Evolutionary conservation across 306 rosid species (phyloP).

Genomic region (Prunus mume): DNA sequence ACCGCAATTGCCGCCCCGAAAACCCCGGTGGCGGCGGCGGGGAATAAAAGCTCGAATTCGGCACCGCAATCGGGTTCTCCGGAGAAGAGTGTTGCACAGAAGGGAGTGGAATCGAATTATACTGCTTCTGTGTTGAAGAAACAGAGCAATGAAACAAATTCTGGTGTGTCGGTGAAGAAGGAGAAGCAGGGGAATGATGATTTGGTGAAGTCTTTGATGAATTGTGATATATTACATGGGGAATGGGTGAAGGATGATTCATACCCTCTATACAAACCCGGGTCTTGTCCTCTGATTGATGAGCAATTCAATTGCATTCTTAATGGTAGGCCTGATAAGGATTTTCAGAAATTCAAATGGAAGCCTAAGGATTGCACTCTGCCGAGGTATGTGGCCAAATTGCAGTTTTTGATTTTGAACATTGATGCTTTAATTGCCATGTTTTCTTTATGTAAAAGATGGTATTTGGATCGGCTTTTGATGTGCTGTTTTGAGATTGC

Average conservation of each 20-base stretch:
- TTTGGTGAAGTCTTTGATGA: slow-evolving; percentile 51
- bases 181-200: slow-evolving; percentile 30
- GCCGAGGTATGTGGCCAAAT: slow-evolving; percentile 56
- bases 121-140: slow-evolving; percentile 47
- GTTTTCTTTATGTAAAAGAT: not conserved
- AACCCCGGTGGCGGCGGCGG: slow-evolving; percentile 7
- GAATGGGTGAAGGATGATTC: slow-evolving; percentile 80
- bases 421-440: not conserved
- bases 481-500: not conserved
- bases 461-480: not conserved
- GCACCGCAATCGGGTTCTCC: slow-evolving; percentile 16
- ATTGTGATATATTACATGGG: slow-evolving; percentile 79
- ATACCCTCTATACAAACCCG: slow-evolving; percentile 68
- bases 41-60: slow-evolving; percentile 11
- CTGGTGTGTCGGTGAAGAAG: slow-evolving; percentile 22
- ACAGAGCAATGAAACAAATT: slow-evolving; percentile 21
- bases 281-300: slow-evolving; percentile 74
- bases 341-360: slow-evolving; percentile 73
- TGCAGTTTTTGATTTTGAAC: not conserved
- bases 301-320: slow-evolving; percentile 77
- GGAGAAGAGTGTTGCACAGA: not conserved
- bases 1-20: slow-evolving; percentile 7
- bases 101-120: slow-evolving; percentile 26
- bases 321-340: slow-evolving; percentile 83
- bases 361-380: slow-evolving; percentile 76